Percentiles rank a stretch among this genome's conserved stretches.
These are phyloP conservation scores for Oenanthe javanica DNA, from an alignment of 140 eudicot species.

Conservation along the genomic window DNA sequence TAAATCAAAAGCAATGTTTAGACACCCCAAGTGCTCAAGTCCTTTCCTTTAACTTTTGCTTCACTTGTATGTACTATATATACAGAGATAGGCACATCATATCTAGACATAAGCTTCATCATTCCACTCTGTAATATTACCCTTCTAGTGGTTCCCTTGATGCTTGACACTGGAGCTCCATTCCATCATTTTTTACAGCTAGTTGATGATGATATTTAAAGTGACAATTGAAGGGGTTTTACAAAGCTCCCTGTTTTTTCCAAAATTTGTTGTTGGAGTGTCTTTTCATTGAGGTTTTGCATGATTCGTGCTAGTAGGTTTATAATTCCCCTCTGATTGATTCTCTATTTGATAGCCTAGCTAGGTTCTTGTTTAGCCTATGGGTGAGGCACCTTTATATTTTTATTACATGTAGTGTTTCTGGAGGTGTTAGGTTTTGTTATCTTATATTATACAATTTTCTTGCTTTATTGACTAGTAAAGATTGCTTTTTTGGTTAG, in stretches of 20 bases:
- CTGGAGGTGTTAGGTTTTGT: not conserved
- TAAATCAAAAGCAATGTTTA: conserved; percentile 9
- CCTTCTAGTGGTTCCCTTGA: conserved; percentile 42
- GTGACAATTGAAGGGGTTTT: not conserved
- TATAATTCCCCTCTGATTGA: not conserved
- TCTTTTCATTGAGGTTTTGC: conserved; percentile 12
- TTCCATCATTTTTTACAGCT: conserved; percentile 31
- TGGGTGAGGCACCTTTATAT: not conserved
- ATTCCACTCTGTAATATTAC: conserved; percentile 46
- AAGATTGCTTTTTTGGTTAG: conserved; percentile 1
- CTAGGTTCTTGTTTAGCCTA: not conserved
- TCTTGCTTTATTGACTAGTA: conserved; percentile 12
- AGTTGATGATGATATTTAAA: conserved; percentile 7
- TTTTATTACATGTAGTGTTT: not conserved
- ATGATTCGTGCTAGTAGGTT: conserved; percentile 12
- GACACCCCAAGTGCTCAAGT: conserved; percentile 8
- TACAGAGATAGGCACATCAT: not conserved
- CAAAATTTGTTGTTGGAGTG: conserved; percentile 13
- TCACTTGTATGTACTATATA: conserved; percentile 24
- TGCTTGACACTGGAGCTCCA: conserved; percentile 52
- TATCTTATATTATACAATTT: not conserved
- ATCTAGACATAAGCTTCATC: conserved; percentile 22
- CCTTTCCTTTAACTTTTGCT: conserved; percentile 22
- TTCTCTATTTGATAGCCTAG: not conserved
- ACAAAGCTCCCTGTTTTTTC: conserved; percentile 13